Evolutionary conservation across 2,329 filamentous ascomycete species (phyloP), one percentile per base, ranked within the genome.

Genomic region (Ophioceras dolichostomum): DNA sequence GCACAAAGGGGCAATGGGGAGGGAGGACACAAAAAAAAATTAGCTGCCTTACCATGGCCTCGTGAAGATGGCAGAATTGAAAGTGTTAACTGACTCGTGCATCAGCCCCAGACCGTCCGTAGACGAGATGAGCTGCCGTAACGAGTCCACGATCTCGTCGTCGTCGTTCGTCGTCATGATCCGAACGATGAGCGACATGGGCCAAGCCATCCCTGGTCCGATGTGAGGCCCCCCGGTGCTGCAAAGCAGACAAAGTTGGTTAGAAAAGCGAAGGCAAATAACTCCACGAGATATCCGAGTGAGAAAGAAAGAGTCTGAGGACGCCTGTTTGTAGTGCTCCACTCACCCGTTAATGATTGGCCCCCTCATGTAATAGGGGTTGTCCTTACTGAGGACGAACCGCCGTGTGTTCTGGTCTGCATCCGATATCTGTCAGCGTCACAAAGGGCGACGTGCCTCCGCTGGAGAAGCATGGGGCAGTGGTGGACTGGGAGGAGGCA

Each of bases 61-160:
- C 12, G 77, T 81, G 54, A 78, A 83, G 17, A 70, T 63, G 28
- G 57, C 61, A 22, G 66, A 57, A 38, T 64, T 60, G 34, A 73
- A 65, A 17, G 82, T 77, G 47, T 79, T 67, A 36, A 84, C 66
- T 45, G 75, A 78, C 58, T 84, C 79, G 49, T 84, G 77, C 10
- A 83, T 64, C 41, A 84, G 54, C 0, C 79, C 79, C 19, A 79
- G 60, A n/a, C 62, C 60, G 45, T 69, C 75, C 2, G 70, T 74
- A 45, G 72, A 67, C 50, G 75, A 71, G 34, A 83, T 73, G 14
- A 67, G 56, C 24, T 68, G 41, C 28, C 36, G 60, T 34, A 84
- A 55, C 37, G 66, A 65, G 20, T 60, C 54, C 39, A 55, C 55
- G 38, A 84, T 83, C 56, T 82, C 40, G n/a, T 20, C 77, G 3